Base-by-base conservation (phyloP, 2,329 filamentous ascomycete genomes). In the Rhytidhysteron rufulum region DNA sequence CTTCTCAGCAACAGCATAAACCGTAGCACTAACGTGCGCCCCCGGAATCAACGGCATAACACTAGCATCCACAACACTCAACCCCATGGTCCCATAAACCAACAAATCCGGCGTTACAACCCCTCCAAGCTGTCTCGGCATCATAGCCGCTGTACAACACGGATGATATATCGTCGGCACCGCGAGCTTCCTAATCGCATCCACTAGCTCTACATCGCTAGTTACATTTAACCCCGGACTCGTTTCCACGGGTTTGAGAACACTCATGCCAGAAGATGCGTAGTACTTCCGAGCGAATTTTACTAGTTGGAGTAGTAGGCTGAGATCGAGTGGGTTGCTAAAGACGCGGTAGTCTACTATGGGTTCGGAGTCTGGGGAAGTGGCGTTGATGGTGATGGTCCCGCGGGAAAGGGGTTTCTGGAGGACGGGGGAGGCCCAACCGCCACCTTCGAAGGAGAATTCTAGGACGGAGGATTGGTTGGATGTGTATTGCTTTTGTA, bases 341-440 rank as follows among this genome's bases (percentile, higher is more conserved):
- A 43, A 63, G 15, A 54, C 55, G 20, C 51, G 50, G 45, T 54
- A 65, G 38, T 65, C 54, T 34, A 61, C 41, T 7, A 58, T 30
- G 4, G 57, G 60, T 1, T 39, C 34, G n/a, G 42, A 49, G 11
- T 39, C 36, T 6, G 61, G 51, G 33, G 62, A 46, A 16, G 53
- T 41, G 7, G 55, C 53, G 40, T 62, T 55, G 40, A 65, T 55
- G 18, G 50, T 51, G 20, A 66, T 55, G n/a, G 56, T 57, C 11
- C 64, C 64, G 27, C 63, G 54, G n/a, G 45, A 52, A 25, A 27
- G 13, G 13, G 24, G 24, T 13, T 27, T 27, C 13, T 27, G 8
- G 24, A 27, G 24, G 24, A 27, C 24, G 13, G 13, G 24, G 13
- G 24, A 7, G 7, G 24, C 24, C 24, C 24, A 27, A 27, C 24